Base-by-base conservation (phyloP, 208 protist genomes). In the Blastocrithidia nonstop region DNA sequence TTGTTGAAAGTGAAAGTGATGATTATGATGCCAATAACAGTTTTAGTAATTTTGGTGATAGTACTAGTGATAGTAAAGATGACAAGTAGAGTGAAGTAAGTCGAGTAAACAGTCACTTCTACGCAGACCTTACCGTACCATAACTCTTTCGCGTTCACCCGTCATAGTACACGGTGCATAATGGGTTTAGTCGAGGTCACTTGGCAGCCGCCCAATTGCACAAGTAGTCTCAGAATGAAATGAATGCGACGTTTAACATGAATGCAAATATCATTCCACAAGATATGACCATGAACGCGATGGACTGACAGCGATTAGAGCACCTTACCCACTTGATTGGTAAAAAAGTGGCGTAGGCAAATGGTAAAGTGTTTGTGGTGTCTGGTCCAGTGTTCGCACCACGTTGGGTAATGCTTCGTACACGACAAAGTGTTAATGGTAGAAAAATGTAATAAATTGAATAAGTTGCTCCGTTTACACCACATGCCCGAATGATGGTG, bases 241-340 rank as follows among this genome's bases (percentile, higher is more conserved):
- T 91, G 62, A 57, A 82, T 38, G 42, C 57, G 11, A 91, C 82
- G 16, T 91, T 91, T 51, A 85, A 86, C 51, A 76, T 91, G 66
- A 87, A 66, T 47, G 75, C 76, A 11, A 91, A 91, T 59, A 76
- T 87, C 28, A 71, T 88, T 7, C 82, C 82, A 39, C 82, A 91
- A 57, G 77, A 88, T 54, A 85, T 79, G 71, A 82, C 77, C 26
- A 39, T 74, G 51, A 91, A 91, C 54, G 74, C 71, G 21, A 33
- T 71, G 44, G 82, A 91, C 50, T 91, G 82, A 78, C 45, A 76
- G 38, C 70, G 82, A 9, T 46, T 91, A 22, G 82, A 91, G 61
- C 49, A 56, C 21, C 62, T 91, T 35, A 76, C 62, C 24, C 51
- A 58, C n/a, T 60, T 52, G 24, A 57, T 81, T 20, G 56, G 47